Evolutionary conservation across 345 rosid genomes (phyloP), one percentile per base, ranked within the genome.

Genomic region (Boechera stricta): DNA sequence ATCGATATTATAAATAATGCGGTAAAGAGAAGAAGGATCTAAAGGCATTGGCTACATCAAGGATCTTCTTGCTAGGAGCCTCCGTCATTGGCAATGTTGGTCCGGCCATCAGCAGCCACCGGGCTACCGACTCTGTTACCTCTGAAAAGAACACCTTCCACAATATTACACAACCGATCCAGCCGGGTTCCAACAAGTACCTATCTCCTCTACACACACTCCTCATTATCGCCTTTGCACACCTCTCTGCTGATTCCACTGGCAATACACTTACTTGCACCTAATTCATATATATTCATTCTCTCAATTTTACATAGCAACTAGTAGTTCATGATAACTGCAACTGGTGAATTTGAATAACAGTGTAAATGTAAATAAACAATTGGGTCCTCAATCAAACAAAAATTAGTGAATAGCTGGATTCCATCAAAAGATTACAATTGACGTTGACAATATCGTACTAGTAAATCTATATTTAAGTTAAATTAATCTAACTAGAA

Each of bases 191-290:
- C 10, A 80, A 58, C 68, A 86, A n/a, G 77, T 83, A 77, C 65
- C 61, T 75, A 55, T 89, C 87, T 53, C 91, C 88, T 0, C 85
- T 74, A 75, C 88, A 82, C 10, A 76, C 86, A 2, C 88, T 78
- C 63, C 53, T 74, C 69, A 87, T 73, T 32, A 87, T 80, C 21
- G 76, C 85, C 69, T 61, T 83, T 0, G 82, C 85, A 7, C 86
- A 84, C 44, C 56, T 82, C 73, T 72, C 75, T 10, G 76, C 74
- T 0, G 88, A 76, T 76, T 76, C 80, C 49, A 76, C 70, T 33
- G 75, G 80, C 64, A 76, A 42, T 41, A 76, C 21, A 3, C 44
- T 32, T 31, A 69, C 53, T 15, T 76, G 75, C 7, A 62, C 70
- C 80, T 76, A 69, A n/a, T 58, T 66, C 39, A 47, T 28, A 24